Conservation (phyloP, 169 alveolate genomes). For the Theileria orientalis region DNA sequence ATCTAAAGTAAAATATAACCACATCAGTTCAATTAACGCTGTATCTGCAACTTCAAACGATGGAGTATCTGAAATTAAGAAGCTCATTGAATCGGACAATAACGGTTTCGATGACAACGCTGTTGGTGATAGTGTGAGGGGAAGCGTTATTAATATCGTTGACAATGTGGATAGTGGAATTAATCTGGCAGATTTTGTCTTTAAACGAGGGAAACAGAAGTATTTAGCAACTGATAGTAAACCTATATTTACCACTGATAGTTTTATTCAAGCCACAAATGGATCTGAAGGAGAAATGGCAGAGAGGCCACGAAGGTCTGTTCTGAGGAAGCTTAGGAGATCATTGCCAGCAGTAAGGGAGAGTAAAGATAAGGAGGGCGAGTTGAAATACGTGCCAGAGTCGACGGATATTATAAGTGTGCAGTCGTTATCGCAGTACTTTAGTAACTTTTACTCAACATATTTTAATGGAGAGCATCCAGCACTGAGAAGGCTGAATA, state of each 20-base stretch:
- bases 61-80: background rate
- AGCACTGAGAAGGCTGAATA: slow-evolving; percentile 33
- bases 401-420: slow-evolving; percentile 41
- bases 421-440: slow-evolving; percentile 25
- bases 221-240: background rate
- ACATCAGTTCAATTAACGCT: slow-evolving; percentile 11
- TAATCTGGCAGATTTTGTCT: background rate
- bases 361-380: background rate
- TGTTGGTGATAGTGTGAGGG: no score
- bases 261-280: background rate
- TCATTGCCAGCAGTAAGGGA: background rate
- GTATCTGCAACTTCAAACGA: slow-evolving; percentile 12
- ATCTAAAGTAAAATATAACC: slow-evolving; percentile 51
- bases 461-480: slow-evolving; percentile 58
- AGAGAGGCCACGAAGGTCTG: background rate
- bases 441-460: slow-evolving; percentile 13
- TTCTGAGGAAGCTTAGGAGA: background rate
- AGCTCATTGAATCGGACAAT: background rate
- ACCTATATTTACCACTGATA: background rate
- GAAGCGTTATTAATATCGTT: no score
- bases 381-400: slow-evolving; percentile 32
- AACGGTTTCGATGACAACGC: no score
- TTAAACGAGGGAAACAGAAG: background rate
- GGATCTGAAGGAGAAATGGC: background rate
- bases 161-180: no score